These are phyloP conservation scores for Pittosporum tobira DNA, from an alignment of 129 eudicot genomes.

Conservation along the genomic window DNA sequence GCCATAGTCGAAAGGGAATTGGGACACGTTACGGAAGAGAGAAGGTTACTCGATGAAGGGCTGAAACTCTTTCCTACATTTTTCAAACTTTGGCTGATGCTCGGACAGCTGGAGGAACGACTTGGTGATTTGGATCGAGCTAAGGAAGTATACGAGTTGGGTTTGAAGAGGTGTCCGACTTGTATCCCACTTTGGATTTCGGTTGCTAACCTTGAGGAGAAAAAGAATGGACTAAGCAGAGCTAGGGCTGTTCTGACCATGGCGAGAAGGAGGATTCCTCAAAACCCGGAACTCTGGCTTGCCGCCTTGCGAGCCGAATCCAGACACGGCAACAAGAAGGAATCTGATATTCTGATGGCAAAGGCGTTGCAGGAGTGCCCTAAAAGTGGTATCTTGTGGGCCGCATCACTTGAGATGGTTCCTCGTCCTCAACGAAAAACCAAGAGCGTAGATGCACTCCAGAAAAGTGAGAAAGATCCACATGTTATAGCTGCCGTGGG, in stretches of 20 bases:
- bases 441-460: conserved; percentile 59
- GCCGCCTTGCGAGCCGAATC: conserved; percentile 79
- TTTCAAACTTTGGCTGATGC: conserved; percentile 87
- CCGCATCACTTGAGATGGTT: conserved; percentile 77
- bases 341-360: conserved; percentile 80
- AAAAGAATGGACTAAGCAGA: conserved; percentile 62
- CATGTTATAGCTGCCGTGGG: conserved; percentile 74
- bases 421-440: conserved; percentile 76
- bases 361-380: conserved; percentile 94
- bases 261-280: conserved; percentile 86
- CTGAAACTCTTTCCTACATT: conserved; percentile 58
- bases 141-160: conserved; percentile 54
- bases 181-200: conserved; percentile 88
- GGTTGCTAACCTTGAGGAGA: conserved; percentile 73
- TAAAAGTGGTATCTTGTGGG: conserved; percentile 86
- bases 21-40: conserved; percentile 60
- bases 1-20: conserved; percentile 86
- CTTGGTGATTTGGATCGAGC: conserved; percentile 44
- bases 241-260: conserved; percentile 82
- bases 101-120: conserved; percentile 87
- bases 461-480: conserved; percentile 70
- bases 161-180: conserved; percentile 57
- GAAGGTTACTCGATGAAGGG: conserved; percentile 75
- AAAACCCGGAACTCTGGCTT: conserved; percentile 82
- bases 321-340: conserved; percentile 71